Evolutionary conservation across 1,284 basidiomycete genomes (phyloP).

Genomic region (Pseudozyma thailandica): DNA sequence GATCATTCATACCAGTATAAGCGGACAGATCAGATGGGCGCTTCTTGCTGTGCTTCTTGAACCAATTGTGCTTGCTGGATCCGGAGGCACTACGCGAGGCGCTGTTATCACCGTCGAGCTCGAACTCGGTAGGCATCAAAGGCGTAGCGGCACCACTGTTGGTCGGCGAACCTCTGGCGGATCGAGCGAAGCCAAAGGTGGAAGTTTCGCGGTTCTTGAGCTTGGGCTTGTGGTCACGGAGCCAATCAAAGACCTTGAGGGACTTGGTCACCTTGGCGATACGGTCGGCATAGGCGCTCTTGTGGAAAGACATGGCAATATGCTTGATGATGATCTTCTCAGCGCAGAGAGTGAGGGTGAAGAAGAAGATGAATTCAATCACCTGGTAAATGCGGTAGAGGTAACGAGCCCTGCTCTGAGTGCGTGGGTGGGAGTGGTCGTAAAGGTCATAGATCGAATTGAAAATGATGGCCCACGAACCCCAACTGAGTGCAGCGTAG

Average conservation of each 20-base stretch:
- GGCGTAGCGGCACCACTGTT: constrained; percentile 40
- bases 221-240: constrained; percentile 79
- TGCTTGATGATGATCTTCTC: constrained; percentile 64
- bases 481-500: constrained; percentile 64
- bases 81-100: constrained; percentile 14
- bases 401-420: constrained; percentile 50
- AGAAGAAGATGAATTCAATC: constrained; percentile 65
- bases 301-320: constrained; percentile 74
- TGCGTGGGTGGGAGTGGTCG: constrained; percentile 30
- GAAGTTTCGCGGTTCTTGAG: constrained; percentile 65
- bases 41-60: constrained; percentile 60
- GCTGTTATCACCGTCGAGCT: constrained; percentile 13
- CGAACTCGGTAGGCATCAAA: constrained; percentile 30
- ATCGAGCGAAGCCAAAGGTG: constrained; percentile 70
- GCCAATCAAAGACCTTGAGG: constrained; percentile 76
- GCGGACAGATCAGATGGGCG: constrained; percentile 38
- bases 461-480: constrained; percentile 65
- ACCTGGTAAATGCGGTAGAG: constrained; percentile 64
- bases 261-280: constrained; percentile 74
- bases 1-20: constrained; percentile 15
- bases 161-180: constrained; percentile 32
- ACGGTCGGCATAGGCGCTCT: constrained; percentile 79
- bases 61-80: constrained; percentile 36
- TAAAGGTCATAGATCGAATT: constrained; percentile 60
- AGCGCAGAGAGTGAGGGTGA: constrained; percentile 59